Evolutionary conservation across 352 stramenopile genomes (phyloP), one percentile per base, ranked within the genome.

Genomic region (Globisporangium echinulatum): DNA sequence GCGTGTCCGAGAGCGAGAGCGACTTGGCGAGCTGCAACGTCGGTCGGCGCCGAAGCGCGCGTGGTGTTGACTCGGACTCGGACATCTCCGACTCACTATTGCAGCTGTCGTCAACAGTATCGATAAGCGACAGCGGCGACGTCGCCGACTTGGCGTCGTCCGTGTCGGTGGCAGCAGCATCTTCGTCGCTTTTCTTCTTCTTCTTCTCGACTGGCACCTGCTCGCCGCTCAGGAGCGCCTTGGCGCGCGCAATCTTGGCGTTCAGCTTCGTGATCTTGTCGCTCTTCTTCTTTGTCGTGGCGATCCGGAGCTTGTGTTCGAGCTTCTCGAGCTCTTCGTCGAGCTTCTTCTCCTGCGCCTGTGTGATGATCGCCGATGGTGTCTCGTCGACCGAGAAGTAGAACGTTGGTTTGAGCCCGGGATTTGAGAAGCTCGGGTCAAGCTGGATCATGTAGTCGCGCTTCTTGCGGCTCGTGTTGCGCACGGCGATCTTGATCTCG

Each of bases 301-400:
- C 85, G 54, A 96, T 96, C 8, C 87, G 82, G 19, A 96, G 59
- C 61, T 96, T 96, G 61, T 96, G 87, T 61, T 96, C 87, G 51
- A 96, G 63, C 57, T 96, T 96, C 52, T 96, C 87, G 51, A 96
- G 51, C 59, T 96, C 87, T 71, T 96, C 87, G 51, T 96, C 87
- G 13, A 96, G 59, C 54, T 94, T 96, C 51, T 94, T 93, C 62
- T 96, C 87, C 61, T 96, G 85, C 1, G 85, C 87, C 73, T 96
- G 87, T 44, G 87, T 94, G 52, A 96, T 93, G 38, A 82, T 85
- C 17, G 82, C 70, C 7, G 83, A 83, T n/a, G 87, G 85, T 9
- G 84, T 78, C 49, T 94, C 83, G 58, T 96, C 85, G 36, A 96
- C 60, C 13, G 76, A 82, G 57, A 96, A 96, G 59, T 81, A 87